Evolutionary conservation across 441 rosid genomes (phyloP), one percentile per base, ranked within the genome.

Genomic region (Theobroma grandiflorum): DNA sequence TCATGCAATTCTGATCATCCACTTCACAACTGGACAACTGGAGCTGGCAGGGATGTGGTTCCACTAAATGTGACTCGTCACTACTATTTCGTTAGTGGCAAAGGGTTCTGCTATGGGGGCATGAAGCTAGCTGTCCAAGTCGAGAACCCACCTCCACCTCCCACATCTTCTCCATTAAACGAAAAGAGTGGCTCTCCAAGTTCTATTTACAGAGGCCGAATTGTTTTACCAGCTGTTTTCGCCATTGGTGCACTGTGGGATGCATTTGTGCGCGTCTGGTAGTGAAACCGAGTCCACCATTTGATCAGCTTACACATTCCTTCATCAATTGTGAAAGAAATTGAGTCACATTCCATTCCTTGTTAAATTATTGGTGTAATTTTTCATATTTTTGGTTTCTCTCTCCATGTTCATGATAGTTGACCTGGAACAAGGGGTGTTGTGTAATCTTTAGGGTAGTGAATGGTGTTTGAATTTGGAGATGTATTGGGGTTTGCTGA

Each of bases 1-100:
- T 74, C 74, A 1, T 96, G 99, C 90, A 93, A 87, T 59, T 64
- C 94, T 0, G 91, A 91, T 43, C 90, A 93, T 76, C 92, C 92
- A 14, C 89, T 92, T 40, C 89, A 88, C 55, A 94, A 92, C 65
- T 96, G 95, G 97, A 96, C 94, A 12, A 88, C 73, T 12, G 98
- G 99, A 75, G 94, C 91, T 0, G 98, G 99, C 79, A 89, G 99
- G 73, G 99, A 96, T 43, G 89, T 93, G 8, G 96, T 93, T 85
- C 96, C 92, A 3, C 90, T 96, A 75, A 96, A 96, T 15, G 94
- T 79, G 75, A 96, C 97, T 4, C 89, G 94, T 11, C 78, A 82
- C 45, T 95, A 85, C 90, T 96, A 92, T 81, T 81, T 95, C 80
- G 79, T 95, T 37, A 95, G 98, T 33, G 97, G 99, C 79, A 95